phyloP scores from a whole-genome alignment of 2,329 filamentous ascomycete genomes.

The Geosmithia morbida region DNA sequence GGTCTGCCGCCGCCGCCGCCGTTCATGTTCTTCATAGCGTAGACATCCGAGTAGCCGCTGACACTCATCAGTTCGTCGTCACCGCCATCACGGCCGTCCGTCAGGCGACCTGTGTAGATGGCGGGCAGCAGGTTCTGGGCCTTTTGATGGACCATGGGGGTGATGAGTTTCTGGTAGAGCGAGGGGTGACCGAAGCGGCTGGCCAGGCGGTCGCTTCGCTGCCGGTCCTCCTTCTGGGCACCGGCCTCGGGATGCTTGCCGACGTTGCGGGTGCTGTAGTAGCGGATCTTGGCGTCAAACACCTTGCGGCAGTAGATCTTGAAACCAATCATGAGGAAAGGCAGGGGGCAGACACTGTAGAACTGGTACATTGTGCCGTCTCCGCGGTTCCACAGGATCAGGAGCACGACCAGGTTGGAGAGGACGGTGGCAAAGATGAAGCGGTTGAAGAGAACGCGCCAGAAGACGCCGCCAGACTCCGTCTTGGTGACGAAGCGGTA shows the following conservation, averaged over 20 bases:
- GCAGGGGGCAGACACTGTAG: conserved; percentile 56
- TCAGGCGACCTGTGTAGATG: conserved; percentile 70
- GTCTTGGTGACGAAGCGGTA: conserved; percentile 96
- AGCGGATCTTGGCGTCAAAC: conserved; percentile 72
- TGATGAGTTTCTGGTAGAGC: conserved; percentile 77
- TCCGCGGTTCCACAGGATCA: conserved; percentile 60
- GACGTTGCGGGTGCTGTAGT: conserved; percentile 55
- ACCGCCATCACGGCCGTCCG: conserved; percentile 47
- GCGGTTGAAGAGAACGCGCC: conserved; percentile 88
- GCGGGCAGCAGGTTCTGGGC: conserved; percentile 76
- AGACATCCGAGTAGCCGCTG: conserved; percentile 71
- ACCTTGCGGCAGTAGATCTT: conserved; percentile 67
- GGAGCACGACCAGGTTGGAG: conserved; percentile 62
- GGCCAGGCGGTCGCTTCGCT: conserved; percentile 54
- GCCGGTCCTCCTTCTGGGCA: conserved; percentile 33
- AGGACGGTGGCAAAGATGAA: conserved; percentile 71
- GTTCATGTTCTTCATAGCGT: conserved; percentile 67
- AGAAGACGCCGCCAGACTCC: conserved; percentile 86
- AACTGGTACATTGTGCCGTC: conserved; percentile 45
- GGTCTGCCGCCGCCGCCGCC: conserved; percentile 23
- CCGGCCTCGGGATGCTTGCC: conserved; percentile 27
- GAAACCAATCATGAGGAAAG: conserved; percentile 66
- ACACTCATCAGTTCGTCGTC: conserved; percentile 40
- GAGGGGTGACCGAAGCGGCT: conserved; percentile 82
- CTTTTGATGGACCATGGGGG: conserved; percentile 89